Conservation (phyloP, 73 alveolate genomes). For the Tetrahymena elliotti region DNA sequence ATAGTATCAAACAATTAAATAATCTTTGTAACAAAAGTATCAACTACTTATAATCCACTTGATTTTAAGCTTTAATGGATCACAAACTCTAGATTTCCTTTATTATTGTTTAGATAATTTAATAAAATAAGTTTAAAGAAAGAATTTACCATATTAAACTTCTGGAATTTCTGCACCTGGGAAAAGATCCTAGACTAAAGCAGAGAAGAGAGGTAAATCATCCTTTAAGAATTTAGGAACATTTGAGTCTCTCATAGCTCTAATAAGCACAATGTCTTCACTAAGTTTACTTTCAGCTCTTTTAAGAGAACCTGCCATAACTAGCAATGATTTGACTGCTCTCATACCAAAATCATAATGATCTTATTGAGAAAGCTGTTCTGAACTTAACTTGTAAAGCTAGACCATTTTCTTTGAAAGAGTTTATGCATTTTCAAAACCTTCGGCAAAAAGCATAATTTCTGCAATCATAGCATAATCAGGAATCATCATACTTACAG, state of each 20-base stretch:
- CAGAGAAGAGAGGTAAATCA: slow-evolving; percentile 77
- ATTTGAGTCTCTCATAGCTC: slow-evolving; percentile 73
- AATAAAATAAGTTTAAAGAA: too few relatives aligned
- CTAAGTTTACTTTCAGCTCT: slow-evolving; percentile 70
- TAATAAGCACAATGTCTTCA: slow-evolving; percentile 68
- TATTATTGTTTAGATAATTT: background rate
- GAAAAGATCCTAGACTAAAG: slow-evolving; percentile 73
- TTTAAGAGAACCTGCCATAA: slow-evolving; percentile 94
- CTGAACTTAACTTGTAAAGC: slow-evolving; percentile 71
- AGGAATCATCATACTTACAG: slow-evolving; percentile 97
- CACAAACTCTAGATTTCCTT: slow-evolving; percentile 25
- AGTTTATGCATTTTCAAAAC: slow-evolving; percentile 84
- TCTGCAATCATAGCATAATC: slow-evolving; percentile 93
- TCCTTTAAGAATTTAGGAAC: slow-evolving; percentile 73
- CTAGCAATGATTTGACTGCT: slow-evolving; percentile 94
- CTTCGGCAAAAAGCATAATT: slow-evolving; percentile 93
- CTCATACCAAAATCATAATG: slow-evolving; percentile 98
- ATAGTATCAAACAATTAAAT: slow-evolving; percentile 87
- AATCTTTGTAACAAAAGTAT: slow-evolving; percentile 72
- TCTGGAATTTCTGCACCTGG: slow-evolving; percentile 68
- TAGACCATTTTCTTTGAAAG: slow-evolving; percentile 82
- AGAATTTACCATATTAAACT: slow-evolving; percentile 38
- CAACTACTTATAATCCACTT: slow-evolving; percentile 59
- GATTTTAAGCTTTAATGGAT: slow-evolving; percentile 44
- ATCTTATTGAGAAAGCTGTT: slow-evolving; percentile 87